phyloP scores from a whole-genome alignment of 352 stramenopile genomes.

The Phytophthora litchii region DNA sequence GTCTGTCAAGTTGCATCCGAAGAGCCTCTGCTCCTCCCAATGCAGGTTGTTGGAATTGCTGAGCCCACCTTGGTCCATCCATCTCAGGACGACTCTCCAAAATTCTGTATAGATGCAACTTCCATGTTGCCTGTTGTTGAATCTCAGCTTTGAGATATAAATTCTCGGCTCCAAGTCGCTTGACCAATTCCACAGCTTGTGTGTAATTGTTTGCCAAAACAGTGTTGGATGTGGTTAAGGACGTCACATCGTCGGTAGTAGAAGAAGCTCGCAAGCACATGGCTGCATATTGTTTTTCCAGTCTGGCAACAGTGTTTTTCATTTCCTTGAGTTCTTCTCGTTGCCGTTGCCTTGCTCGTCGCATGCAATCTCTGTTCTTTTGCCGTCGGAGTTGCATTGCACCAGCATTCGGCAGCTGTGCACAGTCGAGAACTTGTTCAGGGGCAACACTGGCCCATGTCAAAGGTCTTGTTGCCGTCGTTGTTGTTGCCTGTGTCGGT shows the following conservation, averaged over 20 bases:
- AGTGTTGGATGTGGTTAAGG: slow-evolving; percentile 10
- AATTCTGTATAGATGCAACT: slow-evolving; percentile 45
- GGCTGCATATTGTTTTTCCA: slow-evolving; percentile 45
- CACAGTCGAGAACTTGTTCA: slow-evolving; percentile 25
- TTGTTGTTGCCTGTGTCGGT: slow-evolving; percentile 17
- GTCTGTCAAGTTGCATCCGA: slow-evolving; percentile 29
- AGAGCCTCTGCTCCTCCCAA: slow-evolving; percentile 23
- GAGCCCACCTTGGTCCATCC: slow-evolving; percentile 22
- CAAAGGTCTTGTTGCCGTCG: slow-evolving; percentile 12
- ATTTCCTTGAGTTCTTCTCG: slow-evolving; percentile 47
- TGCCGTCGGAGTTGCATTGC: slow-evolving; percentile 33
- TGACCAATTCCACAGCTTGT: slow-evolving; percentile 30
- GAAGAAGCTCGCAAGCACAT: slow-evolving; percentile 38
- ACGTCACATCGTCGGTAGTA: slow-evolving; percentile 5
- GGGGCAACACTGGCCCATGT: slow-evolving; percentile 27
- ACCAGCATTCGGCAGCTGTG: slow-evolving; percentile 26
- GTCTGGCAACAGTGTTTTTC: slow-evolving; percentile 37
- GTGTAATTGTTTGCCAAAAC: slow-evolving; percentile 24
- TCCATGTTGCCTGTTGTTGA: slow-evolving; percentile 47
- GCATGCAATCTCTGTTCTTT: slow-evolving; percentile 44
- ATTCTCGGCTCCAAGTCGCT: slow-evolving; percentile 52
- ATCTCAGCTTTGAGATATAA: slow-evolving; percentile 49
- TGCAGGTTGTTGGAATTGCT: slow-evolving; percentile 31
- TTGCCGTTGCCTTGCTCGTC: slow-evolving; percentile 46
- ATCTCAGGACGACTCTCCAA: slow-evolving; percentile 34